These are phyloP conservation scores for Colletotrichum lindemuthianum DNA, from an alignment of 2,329 filamentous ascomycete genomes.

Conservation along the genomic window DNA sequence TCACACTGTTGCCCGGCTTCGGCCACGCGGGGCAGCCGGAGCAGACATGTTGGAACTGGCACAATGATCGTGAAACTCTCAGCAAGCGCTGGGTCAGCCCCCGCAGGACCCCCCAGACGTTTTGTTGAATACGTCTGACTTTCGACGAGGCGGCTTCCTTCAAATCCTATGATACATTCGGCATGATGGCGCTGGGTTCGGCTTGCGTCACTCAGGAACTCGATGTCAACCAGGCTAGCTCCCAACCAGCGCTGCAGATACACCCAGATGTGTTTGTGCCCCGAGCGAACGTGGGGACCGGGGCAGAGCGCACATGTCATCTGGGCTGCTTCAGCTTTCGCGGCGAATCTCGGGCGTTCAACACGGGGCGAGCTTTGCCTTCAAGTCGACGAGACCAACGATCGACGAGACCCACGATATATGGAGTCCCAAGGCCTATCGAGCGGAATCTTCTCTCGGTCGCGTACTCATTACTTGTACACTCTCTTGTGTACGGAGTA, in stretches of 20 bases:
- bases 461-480: no score
- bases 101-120: background rate
- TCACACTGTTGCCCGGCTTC: constrained; percentile 9
- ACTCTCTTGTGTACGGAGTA: no score
- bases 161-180: no score
- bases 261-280: background rate
- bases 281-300: background rate
- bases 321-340: background rate
- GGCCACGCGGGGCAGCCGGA: constrained; percentile 22
- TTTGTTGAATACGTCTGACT: no score
- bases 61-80: constrained; percentile 5
- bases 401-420: no score
- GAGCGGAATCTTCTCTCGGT: no score
- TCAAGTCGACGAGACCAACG: no score
- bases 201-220: background rate
- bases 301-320: constrained; percentile 10
- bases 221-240: background rate
- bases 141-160: no score
- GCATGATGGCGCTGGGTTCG: background rate
- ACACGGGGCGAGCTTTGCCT: background rate
- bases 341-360: background rate
- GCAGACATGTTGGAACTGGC: constrained; percentile 7
- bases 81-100: constrained; percentile 11
- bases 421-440: no score
- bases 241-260: background rate